Evolutionary conservation across 495 filamentous ascomycete genomes (phyloP).

Genomic region (Saxophila tyrrhenica): DNA sequence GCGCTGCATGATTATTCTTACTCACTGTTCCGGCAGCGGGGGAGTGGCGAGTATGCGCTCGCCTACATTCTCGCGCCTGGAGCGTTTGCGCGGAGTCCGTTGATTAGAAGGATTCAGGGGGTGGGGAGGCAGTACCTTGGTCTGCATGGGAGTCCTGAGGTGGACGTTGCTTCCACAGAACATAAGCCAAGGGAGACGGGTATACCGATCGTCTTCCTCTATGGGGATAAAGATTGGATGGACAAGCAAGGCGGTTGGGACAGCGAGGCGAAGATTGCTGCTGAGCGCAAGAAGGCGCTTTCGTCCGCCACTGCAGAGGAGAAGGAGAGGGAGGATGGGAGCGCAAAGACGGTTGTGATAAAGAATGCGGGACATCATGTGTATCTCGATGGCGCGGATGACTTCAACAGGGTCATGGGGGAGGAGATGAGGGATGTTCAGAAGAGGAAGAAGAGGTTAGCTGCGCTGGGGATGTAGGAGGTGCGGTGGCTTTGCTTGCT

Average conservation of each 20-base stretch:
- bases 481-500: no score
- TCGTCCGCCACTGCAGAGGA: slow-evolving; percentile 54
- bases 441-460: slow-evolving; percentile 14
- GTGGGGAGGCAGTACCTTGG: slow-evolving; percentile 49
- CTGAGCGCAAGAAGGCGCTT: slow-evolving; percentile 49
- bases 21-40: slow-evolving; percentile 81
- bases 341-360: slow-evolving; percentile 75
- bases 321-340: slow-evolving; percentile 55
- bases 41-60: slow-evolving; percentile 90
- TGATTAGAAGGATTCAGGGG: slow-evolving; percentile 77
- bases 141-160: slow-evolving; percentile 17
- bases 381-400: slow-evolving; percentile 79
- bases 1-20: slow-evolving; percentile 87
- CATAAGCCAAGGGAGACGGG: slow-evolving; percentile 49
- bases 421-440: slow-evolving; percentile 70
- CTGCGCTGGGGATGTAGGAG: no score
- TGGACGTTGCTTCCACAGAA: slow-evolving; percentile 9
- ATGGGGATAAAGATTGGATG: slow-evolving; percentile 98
- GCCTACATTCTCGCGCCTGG: slow-evolving; percentile 89
- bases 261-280: slow-evolving; percentile 65
- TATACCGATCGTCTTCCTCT: slow-evolving; percentile 80
- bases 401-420: slow-evolving; percentile 71
- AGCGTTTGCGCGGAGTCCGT: slow-evolving; percentile 76
- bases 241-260: slow-evolving; percentile 78
- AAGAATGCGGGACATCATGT: slow-evolving; percentile 81